Base-by-base conservation (phyloP, 169 alveolate genomes). In the Cryptosporidium meleagridis region DNA sequence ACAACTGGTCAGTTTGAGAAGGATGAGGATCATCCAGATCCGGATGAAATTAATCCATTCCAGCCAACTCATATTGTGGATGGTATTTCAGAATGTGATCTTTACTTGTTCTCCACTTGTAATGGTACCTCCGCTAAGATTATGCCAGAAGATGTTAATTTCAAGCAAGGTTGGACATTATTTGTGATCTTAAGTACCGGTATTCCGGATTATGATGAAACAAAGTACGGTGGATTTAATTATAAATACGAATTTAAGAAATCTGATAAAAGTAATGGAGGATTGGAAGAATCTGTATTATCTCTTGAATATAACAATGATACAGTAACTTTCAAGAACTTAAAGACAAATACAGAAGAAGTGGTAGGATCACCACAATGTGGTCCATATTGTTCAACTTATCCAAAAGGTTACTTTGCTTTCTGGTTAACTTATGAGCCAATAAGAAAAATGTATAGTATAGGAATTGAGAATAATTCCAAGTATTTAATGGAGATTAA, bases 311-410 rank as follows among this genome's bases (percentile, higher is more conserved):
- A 31, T 31, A 31, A 3, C 35, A 31, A 31, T 31, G 35, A 31
- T 31, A 31, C 35, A 1, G 55, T 73, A 18, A 55, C 70, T 9
- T 73, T 73, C 1, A 73, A 14, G 26, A 73, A 73, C 26, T 51
- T 55, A 4, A n/a, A n/a, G 3, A 37, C 23, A 7, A 52, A 41
- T 8, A 9, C 8, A 35, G 86, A 73, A 23, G 35, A 53, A 58
- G 58, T 72, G 0, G 86, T 23, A 3, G 33, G 33, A 0, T 53
- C 86, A 4, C 86, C 86, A 4, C 86, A 73, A 41, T 73, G 86
- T 73, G 86, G 86, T 52, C 86, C 86, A 10, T 73, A 73, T 35
- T 73, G 86, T 21, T 73, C 86, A 8, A 73, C 86, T 6, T 73
- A 73, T 55, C 86, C 86, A 52, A 58, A 58, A 10, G 86, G 86